Evolutionary conservation across 2,329 filamentous ascomycete species (phyloP).

Genomic region (Colletotrichum sp.): DNA sequence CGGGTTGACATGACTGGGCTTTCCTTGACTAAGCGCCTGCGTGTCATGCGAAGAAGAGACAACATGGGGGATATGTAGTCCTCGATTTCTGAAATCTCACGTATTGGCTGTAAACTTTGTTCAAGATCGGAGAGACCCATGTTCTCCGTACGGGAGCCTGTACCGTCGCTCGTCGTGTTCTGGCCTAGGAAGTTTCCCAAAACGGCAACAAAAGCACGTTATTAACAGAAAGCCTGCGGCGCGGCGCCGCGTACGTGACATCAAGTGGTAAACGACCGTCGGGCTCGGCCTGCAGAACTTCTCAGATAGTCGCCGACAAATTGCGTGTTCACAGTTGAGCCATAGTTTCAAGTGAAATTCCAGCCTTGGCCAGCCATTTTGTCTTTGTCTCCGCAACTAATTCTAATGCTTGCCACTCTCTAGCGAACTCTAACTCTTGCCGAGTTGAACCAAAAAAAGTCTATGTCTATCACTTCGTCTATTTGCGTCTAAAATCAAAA

Average conservation of each 20-base stretch:
- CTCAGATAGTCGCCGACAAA: background rate
- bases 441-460: background rate
- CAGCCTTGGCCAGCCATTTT: background rate
- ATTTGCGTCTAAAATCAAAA: background rate
- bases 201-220: background rate
- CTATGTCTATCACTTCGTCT: constrained; percentile 3
- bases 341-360: background rate
- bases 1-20: background rate
- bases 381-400: background rate
- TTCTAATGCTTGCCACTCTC: background rate
- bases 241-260: background rate
- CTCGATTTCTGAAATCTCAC: background rate
- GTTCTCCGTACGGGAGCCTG: background rate
- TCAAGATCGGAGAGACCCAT: background rate
- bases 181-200: background rate
- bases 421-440: background rate
- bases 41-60: background rate
- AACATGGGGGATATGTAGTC: background rate
- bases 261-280: background rate
- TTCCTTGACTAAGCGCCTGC: background rate
- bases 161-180: background rate
- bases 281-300: background rate
- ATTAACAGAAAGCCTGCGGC: background rate
- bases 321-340: background rate
- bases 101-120: background rate